Base-by-base conservation (phyloP, 306 rosid genomes). In the Cicer cuneatum region DNA sequence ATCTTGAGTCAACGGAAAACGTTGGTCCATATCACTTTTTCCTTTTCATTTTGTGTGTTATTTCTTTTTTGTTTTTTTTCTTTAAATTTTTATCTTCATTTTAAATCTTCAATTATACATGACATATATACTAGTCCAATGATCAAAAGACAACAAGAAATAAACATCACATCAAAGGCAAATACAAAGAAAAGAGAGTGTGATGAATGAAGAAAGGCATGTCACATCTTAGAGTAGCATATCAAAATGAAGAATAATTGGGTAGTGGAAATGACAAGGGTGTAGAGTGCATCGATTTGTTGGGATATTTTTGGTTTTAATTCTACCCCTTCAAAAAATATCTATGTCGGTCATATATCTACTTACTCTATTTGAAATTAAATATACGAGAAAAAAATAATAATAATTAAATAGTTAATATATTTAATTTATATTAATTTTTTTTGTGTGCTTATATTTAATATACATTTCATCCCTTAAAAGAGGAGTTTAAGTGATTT, bases 71-170 rank as follows among this genome's bases (percentile, higher is more conserved):
- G 5, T 47, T 47, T 47, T 47, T 11, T 47, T 47, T 47, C 2
- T 7, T 24, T 24, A 24, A 47, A 47, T 47, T 13, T 47, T 13
- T 13, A 47, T 47, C 5, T 46, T 8, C n/a, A 46, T 67, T 46
- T 39, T 38, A 67, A 69, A 33, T 6, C 13, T 10, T 64, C 14
- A 79, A 64, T 71, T n/a, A 78, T 71, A 52, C 54, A 60, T 63
- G 78, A 65, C 18, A 64, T 8, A 10, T 13, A 48, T 6, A 38
- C 37, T 46, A 1, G 1, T 6, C 29, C 38, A 66, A 66, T 51
- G 48, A 72, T 72, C 29, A 71, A 24, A 65, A 82, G 68, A 72
- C 73, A 65, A 81, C 51, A 71, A 70, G 67, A 51, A 66, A 64
- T 37, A 24, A 7, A 64, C 46, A 47, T 77, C 47, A 82, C 67